These are phyloP conservation scores for Aspergillus sp. DNA, from an alignment of 2,329 filamentous ascomycete genomes.

Conservation along the genomic window DNA sequence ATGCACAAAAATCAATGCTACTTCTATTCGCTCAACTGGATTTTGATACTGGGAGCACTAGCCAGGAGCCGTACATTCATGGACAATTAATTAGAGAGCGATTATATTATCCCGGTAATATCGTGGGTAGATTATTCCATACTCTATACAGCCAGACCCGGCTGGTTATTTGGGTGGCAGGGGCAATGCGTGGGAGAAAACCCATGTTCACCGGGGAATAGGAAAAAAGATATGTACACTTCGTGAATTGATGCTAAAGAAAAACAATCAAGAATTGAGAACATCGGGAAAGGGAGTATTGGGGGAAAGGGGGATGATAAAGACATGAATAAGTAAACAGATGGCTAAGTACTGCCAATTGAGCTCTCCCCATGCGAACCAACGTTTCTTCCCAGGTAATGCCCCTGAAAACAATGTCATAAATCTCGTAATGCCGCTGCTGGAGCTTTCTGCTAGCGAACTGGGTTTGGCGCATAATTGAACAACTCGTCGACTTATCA, in stretches of 20 bases:
- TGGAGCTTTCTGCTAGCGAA: too few relatives aligned
- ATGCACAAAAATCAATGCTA: too few relatives aligned
- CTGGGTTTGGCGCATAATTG: too few relatives aligned
- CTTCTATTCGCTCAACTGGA: too few relatives aligned
- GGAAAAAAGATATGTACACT: slow-evolving; percentile 26
- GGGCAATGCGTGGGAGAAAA: slow-evolving; percentile 2
- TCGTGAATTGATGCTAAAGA: slow-evolving; percentile 18
- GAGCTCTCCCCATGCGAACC: too few relatives aligned
- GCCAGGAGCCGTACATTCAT: not conserved
- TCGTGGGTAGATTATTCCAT: not conserved
- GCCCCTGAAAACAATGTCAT: too few relatives aligned
- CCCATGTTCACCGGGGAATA: slow-evolving; percentile 1
- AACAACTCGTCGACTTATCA: too few relatives aligned
- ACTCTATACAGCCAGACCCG: slow-evolving; percentile 1
- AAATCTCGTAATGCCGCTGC: too few relatives aligned
- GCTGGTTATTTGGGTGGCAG: slow-evolving; percentile 19
- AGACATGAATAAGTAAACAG: too few relatives aligned
- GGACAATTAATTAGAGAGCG: not conserved
- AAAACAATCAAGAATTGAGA: slow-evolving; percentile 8
- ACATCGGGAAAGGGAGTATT: slow-evolving; percentile 1
- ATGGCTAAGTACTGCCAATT: too few relatives aligned
- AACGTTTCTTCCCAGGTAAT: too few relatives aligned
- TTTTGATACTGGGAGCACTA: too few relatives aligned
- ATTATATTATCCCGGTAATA: not conserved
- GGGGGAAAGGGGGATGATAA: not conserved